A percentile compares a stretch with the other conserved stretches of the same genome.
phyloP scores from a whole-genome alignment of 345 rosid species.

The Triadica sebifera region DNA sequence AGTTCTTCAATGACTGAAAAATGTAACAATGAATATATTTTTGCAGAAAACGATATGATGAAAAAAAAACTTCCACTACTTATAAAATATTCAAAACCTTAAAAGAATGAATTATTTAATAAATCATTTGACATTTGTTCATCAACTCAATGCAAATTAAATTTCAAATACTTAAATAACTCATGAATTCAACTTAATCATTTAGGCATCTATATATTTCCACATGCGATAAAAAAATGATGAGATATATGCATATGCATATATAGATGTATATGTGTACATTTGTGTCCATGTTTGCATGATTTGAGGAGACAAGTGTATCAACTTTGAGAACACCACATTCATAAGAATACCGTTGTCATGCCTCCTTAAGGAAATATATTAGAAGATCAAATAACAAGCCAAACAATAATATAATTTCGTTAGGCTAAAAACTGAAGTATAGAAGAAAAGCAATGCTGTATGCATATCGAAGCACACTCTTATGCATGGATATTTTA shows the following conservation, averaged over 20 bases:
- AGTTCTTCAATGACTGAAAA: constrained; percentile 76
- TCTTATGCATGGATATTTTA: constrained; percentile 20
- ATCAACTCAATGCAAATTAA: too few species aligned
- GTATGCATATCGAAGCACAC: neutral
- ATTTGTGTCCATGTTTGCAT: neutral
- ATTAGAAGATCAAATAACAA: neutral
- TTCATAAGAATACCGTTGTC: neutral
- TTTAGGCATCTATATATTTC: neutral
- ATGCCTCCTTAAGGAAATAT: neutral
- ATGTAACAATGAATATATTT: constrained; percentile 3
- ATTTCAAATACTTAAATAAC: too few species aligned
- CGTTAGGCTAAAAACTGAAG: neutral
- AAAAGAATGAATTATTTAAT: too few species aligned
- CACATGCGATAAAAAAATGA: neutral
- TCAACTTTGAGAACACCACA: neutral
- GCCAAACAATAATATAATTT: neutral
- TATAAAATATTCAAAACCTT: neutral
- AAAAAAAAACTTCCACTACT: neutral
- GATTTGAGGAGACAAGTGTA: neutral
- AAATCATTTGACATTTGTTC: too few species aligned
- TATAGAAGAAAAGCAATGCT: neutral
- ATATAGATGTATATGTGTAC: neutral
- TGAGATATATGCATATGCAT: neutral
- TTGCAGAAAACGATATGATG: constrained; percentile 7
- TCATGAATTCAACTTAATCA: neutral